Conservation (phyloP, 768 basidiomycete species). For the Suillus subluteus region DNA sequence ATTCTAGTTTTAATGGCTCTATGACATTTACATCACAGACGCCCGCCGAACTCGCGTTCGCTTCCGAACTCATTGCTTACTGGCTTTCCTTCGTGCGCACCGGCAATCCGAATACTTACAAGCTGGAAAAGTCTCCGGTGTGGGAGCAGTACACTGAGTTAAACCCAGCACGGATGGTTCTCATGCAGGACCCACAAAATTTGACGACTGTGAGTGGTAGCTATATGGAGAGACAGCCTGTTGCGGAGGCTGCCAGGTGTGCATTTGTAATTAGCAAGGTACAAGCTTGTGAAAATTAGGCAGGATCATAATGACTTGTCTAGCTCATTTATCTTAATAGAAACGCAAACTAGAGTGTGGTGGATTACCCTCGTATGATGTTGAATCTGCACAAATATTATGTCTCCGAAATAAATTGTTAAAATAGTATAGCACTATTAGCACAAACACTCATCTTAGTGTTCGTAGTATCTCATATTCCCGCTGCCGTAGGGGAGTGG, state of each 20-base stretch:
- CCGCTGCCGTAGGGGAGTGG: no score
- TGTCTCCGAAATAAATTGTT: no score
- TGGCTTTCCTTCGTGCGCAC: conserved; percentile 69
- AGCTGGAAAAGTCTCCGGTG: conserved; percentile 50
- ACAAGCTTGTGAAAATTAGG: not conserved
- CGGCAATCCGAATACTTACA: conserved; percentile 58
- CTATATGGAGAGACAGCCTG: conserved; percentile 43
- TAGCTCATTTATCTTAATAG: not conserved
- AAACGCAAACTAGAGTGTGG: not conserved
- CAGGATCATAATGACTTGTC: not conserved
- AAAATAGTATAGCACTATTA: no score
- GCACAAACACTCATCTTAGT: no score
- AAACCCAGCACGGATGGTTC: conserved; percentile 44
- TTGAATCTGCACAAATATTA: no score
- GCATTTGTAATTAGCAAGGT: not conserved
- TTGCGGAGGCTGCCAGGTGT: not conserved
- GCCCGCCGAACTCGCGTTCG: conserved; percentile 51
- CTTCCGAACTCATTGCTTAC: conserved; percentile 63
- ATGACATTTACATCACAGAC: conserved; percentile 51
- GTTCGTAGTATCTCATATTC: no score
- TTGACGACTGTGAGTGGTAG: conserved; percentile 42
- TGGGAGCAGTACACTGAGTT: conserved; percentile 47
- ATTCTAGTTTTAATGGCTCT: conserved; percentile 52
- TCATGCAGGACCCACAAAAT: conserved; percentile 42
- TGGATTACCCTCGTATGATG: not conserved